Conservation (phyloP, 2,329 filamentous ascomycete species). For the Purpureocillium takamizusanense region DNA sequence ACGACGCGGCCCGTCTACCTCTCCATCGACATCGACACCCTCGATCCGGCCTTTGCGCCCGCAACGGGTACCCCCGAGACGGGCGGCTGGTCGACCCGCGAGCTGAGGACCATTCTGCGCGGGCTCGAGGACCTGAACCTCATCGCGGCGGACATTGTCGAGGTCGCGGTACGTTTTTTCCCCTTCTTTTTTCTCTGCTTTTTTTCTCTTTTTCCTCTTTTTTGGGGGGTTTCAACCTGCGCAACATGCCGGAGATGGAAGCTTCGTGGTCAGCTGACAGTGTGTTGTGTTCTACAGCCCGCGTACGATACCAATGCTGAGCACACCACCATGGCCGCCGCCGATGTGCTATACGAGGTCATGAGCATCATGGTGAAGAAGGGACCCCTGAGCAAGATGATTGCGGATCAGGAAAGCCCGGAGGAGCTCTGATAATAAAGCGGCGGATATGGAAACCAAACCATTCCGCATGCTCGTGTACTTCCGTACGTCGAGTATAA, state of each 20-base stretch:
- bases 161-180: constrained; percentile 56
- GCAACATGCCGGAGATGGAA: no score
- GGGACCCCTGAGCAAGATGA: constrained; percentile 1
- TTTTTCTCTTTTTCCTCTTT: no score
- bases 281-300: constrained; percentile 38
- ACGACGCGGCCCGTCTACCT: constrained; percentile 63
- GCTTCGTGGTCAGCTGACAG: no score
- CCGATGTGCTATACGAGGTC: constrained; percentile 53
- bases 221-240: no score
- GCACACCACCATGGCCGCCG: constrained; percentile 68
- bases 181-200: no score
- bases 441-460: no score
- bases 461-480: no score
- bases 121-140: constrained; percentile 72
- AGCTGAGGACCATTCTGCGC: constrained; percentile 68
- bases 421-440: constrained; percentile 1
- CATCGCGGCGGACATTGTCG: constrained; percentile 77
- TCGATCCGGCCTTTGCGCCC: constrained; percentile 48
- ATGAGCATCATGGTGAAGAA: constrained; percentile 11
- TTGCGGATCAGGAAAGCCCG: neutral
- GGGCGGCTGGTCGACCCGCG: constrained; percentile 76
- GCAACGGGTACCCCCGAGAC: constrained; percentile 78
- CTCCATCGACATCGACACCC: constrained; percentile 67
- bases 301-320: constrained; percentile 73
- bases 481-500: no score